Evolutionary conservation across 1,284 basidiomycete species (phyloP).

Genomic region (Trametes versicolor): DNA sequence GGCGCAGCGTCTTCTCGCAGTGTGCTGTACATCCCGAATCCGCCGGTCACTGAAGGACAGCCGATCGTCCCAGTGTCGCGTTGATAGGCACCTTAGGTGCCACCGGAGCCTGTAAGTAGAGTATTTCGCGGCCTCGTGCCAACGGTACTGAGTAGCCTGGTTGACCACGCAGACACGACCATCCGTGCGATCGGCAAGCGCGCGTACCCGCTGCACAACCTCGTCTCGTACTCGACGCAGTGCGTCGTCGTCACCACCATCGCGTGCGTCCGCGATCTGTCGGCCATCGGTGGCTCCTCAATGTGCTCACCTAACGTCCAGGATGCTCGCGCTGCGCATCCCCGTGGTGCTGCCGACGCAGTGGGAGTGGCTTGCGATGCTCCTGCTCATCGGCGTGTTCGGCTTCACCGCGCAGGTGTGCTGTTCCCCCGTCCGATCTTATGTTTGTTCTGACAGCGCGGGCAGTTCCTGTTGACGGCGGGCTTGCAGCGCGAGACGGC

Average conservation of each 20-base stretch:
- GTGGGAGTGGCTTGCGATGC: slow-evolving; percentile 55
- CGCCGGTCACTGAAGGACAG: not conserved
- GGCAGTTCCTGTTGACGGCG: slow-evolving; percentile 63
- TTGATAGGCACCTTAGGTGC: slow-evolving; percentile 69
- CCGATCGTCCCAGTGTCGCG: slow-evolving; percentile 51
- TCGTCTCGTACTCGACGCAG: slow-evolving; percentile 72
- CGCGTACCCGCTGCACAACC: slow-evolving; percentile 77
- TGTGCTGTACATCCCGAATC: slow-evolving; percentile 20
- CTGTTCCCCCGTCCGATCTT: not conserved
- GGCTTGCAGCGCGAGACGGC: slow-evolving; percentile 74
- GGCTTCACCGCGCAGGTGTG: slow-evolving; percentile 67
- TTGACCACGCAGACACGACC: slow-evolving; percentile 58
- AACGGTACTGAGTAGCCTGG: not conserved
- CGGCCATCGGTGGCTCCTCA: not conserved
- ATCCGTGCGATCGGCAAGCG: slow-evolving; percentile 79
- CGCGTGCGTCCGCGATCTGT: slow-evolving; percentile 48
- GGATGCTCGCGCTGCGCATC: slow-evolving; percentile 54
- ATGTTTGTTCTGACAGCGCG: not conserved
- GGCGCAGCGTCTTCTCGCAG: slow-evolving; percentile 48
- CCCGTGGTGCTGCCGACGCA: slow-evolving; percentile 59
- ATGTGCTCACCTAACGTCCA: slow-evolving; percentile 31
- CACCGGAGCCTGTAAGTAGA: slow-evolving; percentile 64
- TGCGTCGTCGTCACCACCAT: slow-evolving; percentile 64
- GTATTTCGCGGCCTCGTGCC: not conserved
- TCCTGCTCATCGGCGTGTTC: slow-evolving; percentile 61